Evolutionary conservation across 805 yeast genomes (phyloP).

Genomic region (Yarrowia keelungensis): DNA sequence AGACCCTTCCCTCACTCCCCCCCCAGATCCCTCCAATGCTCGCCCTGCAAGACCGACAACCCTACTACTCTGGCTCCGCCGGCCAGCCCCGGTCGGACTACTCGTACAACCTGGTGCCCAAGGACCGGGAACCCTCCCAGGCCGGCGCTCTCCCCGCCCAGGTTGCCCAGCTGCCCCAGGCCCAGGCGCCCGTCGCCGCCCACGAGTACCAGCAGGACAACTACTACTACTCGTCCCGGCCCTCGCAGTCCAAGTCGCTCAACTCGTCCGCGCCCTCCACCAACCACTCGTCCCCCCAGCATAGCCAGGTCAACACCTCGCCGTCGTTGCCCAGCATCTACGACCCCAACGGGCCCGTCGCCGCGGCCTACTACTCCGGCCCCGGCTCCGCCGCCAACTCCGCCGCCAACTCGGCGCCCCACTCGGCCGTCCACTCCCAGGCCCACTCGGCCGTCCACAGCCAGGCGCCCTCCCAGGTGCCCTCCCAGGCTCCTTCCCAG

Average conservation of each 20-base stretch:
- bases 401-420: too few species aligned
- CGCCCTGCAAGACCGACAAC: slow-evolving; percentile 36
- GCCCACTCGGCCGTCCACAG: slow-evolving; percentile 4
- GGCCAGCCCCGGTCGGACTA: slow-evolving; percentile 34
- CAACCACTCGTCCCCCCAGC: slow-evolving; percentile 30
- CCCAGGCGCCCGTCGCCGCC: slow-evolving; percentile 13
- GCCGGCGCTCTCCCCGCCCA: too few species aligned
- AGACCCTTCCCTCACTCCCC: background rate
- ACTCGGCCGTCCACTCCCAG: background rate
- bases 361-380: slow-evolving; percentile 40
- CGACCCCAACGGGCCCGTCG: slow-evolving; percentile 39
- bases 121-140: slow-evolving; percentile 15
- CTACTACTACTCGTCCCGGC: slow-evolving; percentile 22
- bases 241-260: slow-evolving; percentile 6
- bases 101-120: slow-evolving; percentile 33
- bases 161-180: background rate
- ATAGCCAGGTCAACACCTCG: slow-evolving; percentile 20
- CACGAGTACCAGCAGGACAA: slow-evolving; percentile 35
- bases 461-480: slow-evolving; percentile 37
- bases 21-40: slow-evolving; percentile 10
- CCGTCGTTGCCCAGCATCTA: slow-evolving; percentile 24
- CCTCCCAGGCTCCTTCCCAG: slow-evolving; percentile 41
- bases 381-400: background rate
- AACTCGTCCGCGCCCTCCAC: slow-evolving; percentile 20
- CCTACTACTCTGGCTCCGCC: slow-evolving; percentile 26